phyloP scores from a whole-genome alignment of 164 flowering plant species.

The Vitis rotundifolia region DNA sequence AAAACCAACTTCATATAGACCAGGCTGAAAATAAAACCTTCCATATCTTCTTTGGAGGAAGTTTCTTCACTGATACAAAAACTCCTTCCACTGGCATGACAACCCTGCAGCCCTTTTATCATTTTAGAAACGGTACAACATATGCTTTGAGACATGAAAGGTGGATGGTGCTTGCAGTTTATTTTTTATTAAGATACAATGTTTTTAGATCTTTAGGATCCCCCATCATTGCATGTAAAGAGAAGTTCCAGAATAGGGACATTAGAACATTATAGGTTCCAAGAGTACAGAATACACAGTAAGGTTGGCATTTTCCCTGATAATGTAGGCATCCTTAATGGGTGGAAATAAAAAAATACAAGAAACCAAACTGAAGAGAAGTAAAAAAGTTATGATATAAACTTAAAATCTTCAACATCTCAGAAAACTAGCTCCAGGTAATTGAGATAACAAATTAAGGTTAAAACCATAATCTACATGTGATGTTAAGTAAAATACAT shows the following conservation, averaged over 20 bases:
- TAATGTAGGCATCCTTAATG: background rate
- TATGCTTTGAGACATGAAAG: background rate
- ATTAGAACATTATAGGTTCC: background rate
- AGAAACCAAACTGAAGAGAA: background rate
- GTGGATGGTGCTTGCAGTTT: background rate
- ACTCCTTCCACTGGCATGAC: constrained; percentile 79
- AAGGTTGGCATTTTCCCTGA: background rate
- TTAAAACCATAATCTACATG: background rate
- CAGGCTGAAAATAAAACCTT: constrained; percentile 49
- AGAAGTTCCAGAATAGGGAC: background rate
- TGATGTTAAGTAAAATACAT: background rate
- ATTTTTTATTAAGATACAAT: no score
- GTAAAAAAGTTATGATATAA: background rate
- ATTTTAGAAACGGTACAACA: background rate
- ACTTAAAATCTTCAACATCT: background rate
- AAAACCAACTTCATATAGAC: constrained; percentile 4
- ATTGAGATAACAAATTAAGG: background rate
- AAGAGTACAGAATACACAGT: background rate
- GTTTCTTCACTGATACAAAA: constrained; percentile 81
- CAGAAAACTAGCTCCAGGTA: background rate
- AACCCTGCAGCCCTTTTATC: constrained; percentile 52
- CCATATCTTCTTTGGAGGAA: constrained; percentile 78
- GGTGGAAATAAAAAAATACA: background rate
- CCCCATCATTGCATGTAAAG: background rate
- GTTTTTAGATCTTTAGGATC: background rate